phyloP scores from a whole-genome alignment of 73 alveolate species.

The Paramecium primaurelia region DNA sequence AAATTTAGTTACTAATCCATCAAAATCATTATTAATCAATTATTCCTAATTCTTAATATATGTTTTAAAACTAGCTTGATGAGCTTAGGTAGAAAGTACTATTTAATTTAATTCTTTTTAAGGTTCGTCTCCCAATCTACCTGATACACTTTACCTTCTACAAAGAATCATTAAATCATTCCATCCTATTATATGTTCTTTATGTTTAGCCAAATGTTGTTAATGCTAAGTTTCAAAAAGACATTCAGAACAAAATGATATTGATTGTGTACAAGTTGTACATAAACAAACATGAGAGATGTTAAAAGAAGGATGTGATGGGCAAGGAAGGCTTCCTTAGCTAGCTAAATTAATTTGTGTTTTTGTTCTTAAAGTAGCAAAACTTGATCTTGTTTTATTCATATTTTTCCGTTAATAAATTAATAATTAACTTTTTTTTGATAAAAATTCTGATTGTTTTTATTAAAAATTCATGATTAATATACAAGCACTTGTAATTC shows the following conservation, averaged over 20 bases:
- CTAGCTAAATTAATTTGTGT: slow-evolving; percentile 1
- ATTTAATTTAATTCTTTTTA: slow-evolving; percentile 16
- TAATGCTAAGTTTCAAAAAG: not conserved
- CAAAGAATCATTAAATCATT: slow-evolving; percentile 14
- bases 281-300: slow-evolving; percentile 32
- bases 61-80: not conserved
- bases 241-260: slow-evolving; percentile 30
- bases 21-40: not conserved
- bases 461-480: not conserved
- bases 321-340: slow-evolving; percentile 14
- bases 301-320: not conserved
- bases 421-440: not conserved
- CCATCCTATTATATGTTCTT: slow-evolving; percentile 1
- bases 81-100: not conserved
- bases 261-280: not conserved
- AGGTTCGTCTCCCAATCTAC: slow-evolving; percentile 42
- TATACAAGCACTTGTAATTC: not conserved
- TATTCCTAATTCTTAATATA: slow-evolving; percentile 1
- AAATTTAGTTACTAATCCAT: not conserved
- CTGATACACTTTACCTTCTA: slow-evolving; percentile 28
- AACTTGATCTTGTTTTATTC: slow-evolving; percentile 40
- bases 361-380: not conserved
- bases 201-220: slow-evolving; percentile 24
- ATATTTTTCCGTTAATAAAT: not conserved
- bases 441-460: not conserved